Conservation (phyloP, 2,329 filamentous ascomycete genomes). For the Cryphonectria carpinicola region DNA sequence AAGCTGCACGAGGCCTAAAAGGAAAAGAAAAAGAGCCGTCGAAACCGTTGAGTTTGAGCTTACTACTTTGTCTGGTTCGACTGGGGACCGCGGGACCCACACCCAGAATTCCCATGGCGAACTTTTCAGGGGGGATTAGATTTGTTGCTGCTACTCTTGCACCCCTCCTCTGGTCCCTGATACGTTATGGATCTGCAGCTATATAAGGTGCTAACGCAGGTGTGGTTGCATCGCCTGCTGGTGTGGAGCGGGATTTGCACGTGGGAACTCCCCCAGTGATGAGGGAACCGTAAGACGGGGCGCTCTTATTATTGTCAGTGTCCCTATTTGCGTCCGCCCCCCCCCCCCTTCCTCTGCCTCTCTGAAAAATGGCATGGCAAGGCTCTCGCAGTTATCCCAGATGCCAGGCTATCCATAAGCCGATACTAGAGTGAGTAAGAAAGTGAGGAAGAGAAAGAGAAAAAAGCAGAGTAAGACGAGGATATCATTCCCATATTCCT, state of each 20-base stretch:
- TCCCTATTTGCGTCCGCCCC: not conserved
- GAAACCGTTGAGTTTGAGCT: not conserved
- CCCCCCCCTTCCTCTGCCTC: too few relatives aligned
- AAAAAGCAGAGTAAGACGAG: not conserved
- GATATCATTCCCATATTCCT: not conserved
- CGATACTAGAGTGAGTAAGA: not conserved
- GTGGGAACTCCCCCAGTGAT: not conserved
- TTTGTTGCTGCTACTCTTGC: conserved; percentile 1
- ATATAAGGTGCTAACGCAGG: not conserved
- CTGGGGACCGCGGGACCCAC: conserved; percentile 2
- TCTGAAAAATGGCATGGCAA: not conserved
- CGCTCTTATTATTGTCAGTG: conserved; percentile 2
- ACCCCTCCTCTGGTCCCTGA: not conserved
- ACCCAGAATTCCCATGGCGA: not conserved
- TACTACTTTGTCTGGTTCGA: not conserved
- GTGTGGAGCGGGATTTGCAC: not conserved
- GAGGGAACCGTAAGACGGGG: not conserved
- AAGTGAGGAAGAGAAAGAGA: not conserved
- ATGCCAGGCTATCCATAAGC: not conserved
- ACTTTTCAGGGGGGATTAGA: conserved; percentile 9
- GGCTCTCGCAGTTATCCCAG: not conserved
- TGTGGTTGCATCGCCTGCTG: conserved; percentile 7
- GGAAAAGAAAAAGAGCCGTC: not conserved
- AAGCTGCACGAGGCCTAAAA: not conserved
- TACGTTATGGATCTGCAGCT: conserved; percentile 13